Evolutionary conservation across 2,329 filamentous ascomycete genomes (phyloP), one percentile per base, ranked within the genome.

Genomic region (Ceratocystis lukuohia): DNA sequence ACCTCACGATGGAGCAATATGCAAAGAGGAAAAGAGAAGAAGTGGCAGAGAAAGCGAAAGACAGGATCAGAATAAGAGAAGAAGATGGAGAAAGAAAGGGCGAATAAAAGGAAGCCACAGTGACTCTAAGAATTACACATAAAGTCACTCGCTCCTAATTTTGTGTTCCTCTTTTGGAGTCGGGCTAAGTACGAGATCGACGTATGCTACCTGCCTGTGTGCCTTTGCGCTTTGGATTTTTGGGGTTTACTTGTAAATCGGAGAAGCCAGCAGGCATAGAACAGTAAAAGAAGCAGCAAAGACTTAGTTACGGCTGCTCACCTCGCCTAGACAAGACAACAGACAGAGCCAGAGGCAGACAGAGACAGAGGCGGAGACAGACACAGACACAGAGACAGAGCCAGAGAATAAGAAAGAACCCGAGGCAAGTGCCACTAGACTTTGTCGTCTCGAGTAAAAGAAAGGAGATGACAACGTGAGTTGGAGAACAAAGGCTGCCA

Each of bases 141-240:
- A 59, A 37, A 37, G 56, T 59, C 6, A 37, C 56, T 59, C 25
- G 56, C 56, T 59, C 28, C 56, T 25, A 33, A 59, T 30, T 59
- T 1, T 59, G 53, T 15, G 3, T 8, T 53, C 22, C 8, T 8
- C 17, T 57, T n/a, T 59, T 59, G 56, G 56, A 59, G 56, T 59
- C 56, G 28, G 56, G 56, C 56, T 25, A 37, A 59, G 56, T 59
- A 59, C 56, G 30, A 59, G 56, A 37, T 37, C 56, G 30, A 59
- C 25, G 56, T 59, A 30, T n/a, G 56, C 33, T 30, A 30, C n/a
- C 17, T 37, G 25, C 56, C 22, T 30, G 10, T 57, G 28, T 57
- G 22, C 53, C 33, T 17, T 5, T 17, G 25, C 28, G 28, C 53
- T 37, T n/a, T 37, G 12, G 56, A 50, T 22, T 59, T 28, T 59